phyloP scores from a whole-genome alignment of 2,329 filamentous ascomycete genomes.

The Cryphonectria parasitica region DNA sequence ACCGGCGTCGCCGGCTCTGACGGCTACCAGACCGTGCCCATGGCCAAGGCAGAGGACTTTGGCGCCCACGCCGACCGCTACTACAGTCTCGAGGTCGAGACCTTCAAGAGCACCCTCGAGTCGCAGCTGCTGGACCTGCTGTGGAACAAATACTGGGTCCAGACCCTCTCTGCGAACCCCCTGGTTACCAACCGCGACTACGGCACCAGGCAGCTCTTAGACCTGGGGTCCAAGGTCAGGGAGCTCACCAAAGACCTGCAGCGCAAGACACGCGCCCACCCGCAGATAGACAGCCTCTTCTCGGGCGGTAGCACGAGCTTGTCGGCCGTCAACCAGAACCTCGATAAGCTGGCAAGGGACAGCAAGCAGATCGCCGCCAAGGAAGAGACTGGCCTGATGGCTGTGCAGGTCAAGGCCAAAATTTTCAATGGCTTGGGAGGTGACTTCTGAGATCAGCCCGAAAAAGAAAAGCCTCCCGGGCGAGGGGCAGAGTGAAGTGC shows the following conservation, averaged over 20 bases:
- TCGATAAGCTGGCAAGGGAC: slow-evolving; percentile 65
- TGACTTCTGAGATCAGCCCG: slow-evolving; percentile 19
- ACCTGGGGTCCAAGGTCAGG: slow-evolving; percentile 81
- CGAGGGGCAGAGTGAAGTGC: too few species aligned
- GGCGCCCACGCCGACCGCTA: slow-evolving; percentile 90
- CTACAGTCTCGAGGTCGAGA: slow-evolving; percentile 87
- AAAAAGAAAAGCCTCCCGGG: too few species aligned
- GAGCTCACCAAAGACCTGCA: slow-evolving; percentile 57
- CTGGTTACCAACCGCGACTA: slow-evolving; percentile 93
- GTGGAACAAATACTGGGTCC: slow-evolving; percentile 99
- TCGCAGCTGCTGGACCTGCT: slow-evolving; percentile 82
- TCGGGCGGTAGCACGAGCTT: slow-evolving; percentile 32
- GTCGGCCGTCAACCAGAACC: slow-evolving; percentile 48
- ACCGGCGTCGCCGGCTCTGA: slow-evolving; percentile 42
- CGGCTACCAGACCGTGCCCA: slow-evolving; percentile 77
- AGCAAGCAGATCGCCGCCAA: slow-evolving; percentile 64
- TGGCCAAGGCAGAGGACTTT: slow-evolving; percentile 95
- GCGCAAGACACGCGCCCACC: slow-evolving; percentile 37
- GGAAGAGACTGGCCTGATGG: slow-evolving; percentile 65
- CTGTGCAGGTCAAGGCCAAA: slow-evolving; percentile 64
- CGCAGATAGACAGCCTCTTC: slow-evolving; percentile 28
- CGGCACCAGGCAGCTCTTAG: slow-evolving; percentile 87
- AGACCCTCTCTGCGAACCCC: slow-evolving; percentile 89
- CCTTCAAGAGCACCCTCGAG: slow-evolving; percentile 94
- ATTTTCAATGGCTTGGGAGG: slow-evolving; percentile 56